Percentiles rank a stretch among this genome's conserved stretches.
phyloP scores from a whole-genome alignment of 176 grass and related monocot species.

The Ampelocalamus luodianensis region DNA sequence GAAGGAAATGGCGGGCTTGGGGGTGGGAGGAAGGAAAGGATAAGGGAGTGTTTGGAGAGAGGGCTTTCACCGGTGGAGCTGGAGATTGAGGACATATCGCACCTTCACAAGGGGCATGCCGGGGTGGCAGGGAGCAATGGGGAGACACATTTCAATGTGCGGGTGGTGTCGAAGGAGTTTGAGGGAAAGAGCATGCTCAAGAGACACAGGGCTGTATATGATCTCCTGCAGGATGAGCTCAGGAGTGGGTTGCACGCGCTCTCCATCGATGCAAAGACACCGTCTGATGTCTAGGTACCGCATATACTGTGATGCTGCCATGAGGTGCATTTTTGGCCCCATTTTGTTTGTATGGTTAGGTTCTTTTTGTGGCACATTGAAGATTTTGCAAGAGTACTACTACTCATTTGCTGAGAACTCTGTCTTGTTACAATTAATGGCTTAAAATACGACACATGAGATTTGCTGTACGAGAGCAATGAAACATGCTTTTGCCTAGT shows the following conservation, averaged over 20 bases:
- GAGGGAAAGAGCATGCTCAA: conserved; percentile 91
- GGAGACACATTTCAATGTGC: conserved; percentile 92
- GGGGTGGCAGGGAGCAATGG: conserved; percentile 65
- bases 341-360: not conserved
- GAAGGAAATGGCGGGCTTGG: conserved; percentile 37
- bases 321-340: conserved; percentile 16
- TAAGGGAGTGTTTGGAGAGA: conserved; percentile 53
- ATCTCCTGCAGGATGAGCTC: conserved; percentile 80
- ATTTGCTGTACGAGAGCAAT: too few relatives aligned
- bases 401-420: too few relatives aligned
- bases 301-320: not conserved
- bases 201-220: conserved; percentile 81
- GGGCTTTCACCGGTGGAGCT: conserved; percentile 58
- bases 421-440: too few relatives aligned
- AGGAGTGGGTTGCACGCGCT: conserved; percentile 81
- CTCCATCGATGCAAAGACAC: conserved; percentile 87
- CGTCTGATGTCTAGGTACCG: conserved; percentile 68
- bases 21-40: conserved; percentile 69
- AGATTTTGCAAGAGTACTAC: too few relatives aligned
- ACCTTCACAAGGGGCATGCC: conserved; percentile 77
- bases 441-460: too few relatives aligned
- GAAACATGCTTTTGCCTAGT: not conserved
- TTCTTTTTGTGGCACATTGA: not conserved
- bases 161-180: conserved; percentile 78
- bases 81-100: conserved; percentile 72